Evolutionary conservation across 2,329 filamentous ascomycete species (phyloP), one percentile per base, ranked within the genome.

Genomic region (Xylariaceae sp.): DNA sequence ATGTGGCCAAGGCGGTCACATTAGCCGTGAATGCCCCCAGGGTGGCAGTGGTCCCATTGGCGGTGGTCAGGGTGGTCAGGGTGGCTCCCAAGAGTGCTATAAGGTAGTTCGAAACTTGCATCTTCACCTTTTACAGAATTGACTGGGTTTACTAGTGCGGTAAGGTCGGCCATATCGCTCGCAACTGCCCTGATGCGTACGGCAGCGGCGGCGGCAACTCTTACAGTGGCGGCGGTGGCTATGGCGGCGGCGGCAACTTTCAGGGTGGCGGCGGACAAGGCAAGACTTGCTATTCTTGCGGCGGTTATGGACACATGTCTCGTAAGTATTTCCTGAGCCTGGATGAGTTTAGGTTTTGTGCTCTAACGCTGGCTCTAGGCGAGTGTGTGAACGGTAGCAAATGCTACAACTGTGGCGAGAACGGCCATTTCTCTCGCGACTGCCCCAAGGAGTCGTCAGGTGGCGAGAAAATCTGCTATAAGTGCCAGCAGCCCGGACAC

Each of bases 361-460:
- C 47, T 46, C 54, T 68, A 46, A 46, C 45, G 3, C 23, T 4
- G 14, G 34, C 46, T 17, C 6, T 55, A 86, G 84, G 85, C 68
- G 95, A 98, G 80, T 99, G 95, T 80, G 96, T 94, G 70, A 96
- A 98, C 78, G 95, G 95, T 72, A 94, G 96, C 84, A 98, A 98
- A 85, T 99, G 95, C 89, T 99, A 98, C 88, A 97, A 97, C 87
- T 98, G 95, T 69, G 86, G 86, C 73, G 92, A 97, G 82, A 90
- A 94, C 69, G 94, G 95, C 62, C 94, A 98, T 79, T 87, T 97
- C 76, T 96, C 91, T 66, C 90, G 94, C 66, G 95, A 99, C 78
- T 99, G 95, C 85, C 90, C 93, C 70, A 93, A 94, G 75, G 94
- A 96, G 80, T 90, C 91, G 58, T 86, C 87, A 68, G 85, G 86